Evolutionary conservation across 495 filamentous ascomycete species (phyloP), one percentile per base, ranked within the genome.

Genomic region (Haplographium delicatum): DNA sequence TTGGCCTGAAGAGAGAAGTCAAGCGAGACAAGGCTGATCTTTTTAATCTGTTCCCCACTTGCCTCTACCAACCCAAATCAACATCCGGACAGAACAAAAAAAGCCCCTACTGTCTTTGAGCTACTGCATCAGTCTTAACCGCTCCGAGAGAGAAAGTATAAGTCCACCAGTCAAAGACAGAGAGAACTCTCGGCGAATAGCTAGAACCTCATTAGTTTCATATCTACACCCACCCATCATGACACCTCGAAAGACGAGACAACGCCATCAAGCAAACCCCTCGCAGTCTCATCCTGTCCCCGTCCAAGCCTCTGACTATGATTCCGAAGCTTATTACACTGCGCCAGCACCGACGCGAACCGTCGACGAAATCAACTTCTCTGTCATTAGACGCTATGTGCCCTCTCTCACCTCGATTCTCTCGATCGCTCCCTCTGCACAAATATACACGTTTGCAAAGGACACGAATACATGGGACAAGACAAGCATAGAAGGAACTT

Each of bases 291-390:
- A 60, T 53, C 47, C 58, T 37, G 42, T 60, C 47, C 60, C 60
- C 22, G 44, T 63, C 15, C 57, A 70, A 44, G 62, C 69, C 33
- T 83, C 81, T 40, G 84, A 88, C 70, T 85, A 88, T 73, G 86
- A 90, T 44, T 79, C 73, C 25, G 66, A 68, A 48, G 67, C 70
- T 42, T 66, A 65, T 11, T 64, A 63, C 23, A 65, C 74, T 50
- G 57, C 70, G 43, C 68, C 76, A 43, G 68, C 62, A 25, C 52
- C 60, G 53, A 53, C 44, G 54, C 49, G 53, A 61, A 16, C 83
- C 82, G 53, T 78, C 82, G 52, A 91, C 89, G 84, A 91, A 54
- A 80, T 95, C 45, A 96, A 95, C 69, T 73, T 93, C 61, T 68
- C 74, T 45, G 89, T 94, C 27, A 71, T 95, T 15, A 81, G 75